A percentile compares a stretch with the other conserved stretches of the same genome.
Evolutionary conservation across 2,329 filamentous ascomycete species (phyloP).

Genomic region (Chaetomium strumarium): DNA sequence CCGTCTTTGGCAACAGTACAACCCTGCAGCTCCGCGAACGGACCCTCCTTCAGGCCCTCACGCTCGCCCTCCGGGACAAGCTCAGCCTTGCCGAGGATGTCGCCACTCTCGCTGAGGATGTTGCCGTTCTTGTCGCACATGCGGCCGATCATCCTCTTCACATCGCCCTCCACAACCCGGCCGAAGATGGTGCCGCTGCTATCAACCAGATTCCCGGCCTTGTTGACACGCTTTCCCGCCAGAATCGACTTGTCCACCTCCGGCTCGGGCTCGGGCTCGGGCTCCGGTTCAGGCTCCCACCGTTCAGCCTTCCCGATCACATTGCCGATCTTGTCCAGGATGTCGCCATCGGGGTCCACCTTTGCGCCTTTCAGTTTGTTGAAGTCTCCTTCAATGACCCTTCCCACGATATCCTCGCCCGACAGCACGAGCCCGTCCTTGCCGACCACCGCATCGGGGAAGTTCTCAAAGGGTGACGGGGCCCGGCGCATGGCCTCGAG

Average conservation of each 20-base stretch:
- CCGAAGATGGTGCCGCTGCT: conserved; percentile 51
- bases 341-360: conserved; percentile 64
- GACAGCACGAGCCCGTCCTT: conserved; percentile 48
- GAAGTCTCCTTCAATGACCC: conserved; percentile 57
- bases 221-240: conserved; percentile 67
- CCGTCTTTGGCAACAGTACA: conserved; percentile 64
- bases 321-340: conserved; percentile 63
- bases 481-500: conserved; percentile 41
- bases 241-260: conserved; percentile 54
- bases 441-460: conserved; percentile 49
- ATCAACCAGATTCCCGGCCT: conserved; percentile 59
- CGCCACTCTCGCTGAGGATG: conserved; percentile 66
- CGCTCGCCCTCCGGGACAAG: conserved; percentile 62
- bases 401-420: conserved; percentile 51
- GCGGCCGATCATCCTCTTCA: conserved; percentile 57
- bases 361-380: conserved; percentile 59
- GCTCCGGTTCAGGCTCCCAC: conserved; percentile 32
- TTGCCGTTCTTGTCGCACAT: conserved; percentile 68
- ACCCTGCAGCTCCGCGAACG: conserved; percentile 61
- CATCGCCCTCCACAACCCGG: conserved; percentile 60
- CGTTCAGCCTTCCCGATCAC: conserved; percentile 47
- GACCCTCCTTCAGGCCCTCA: conserved; percentile 57
- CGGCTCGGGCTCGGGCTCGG: conserved; percentile 36
- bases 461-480: conserved; percentile 51
- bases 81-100: conserved; percentile 62